Conservation (phyloP, 257 asterid genomes). For the Craterostigma plantagineum region DNA sequence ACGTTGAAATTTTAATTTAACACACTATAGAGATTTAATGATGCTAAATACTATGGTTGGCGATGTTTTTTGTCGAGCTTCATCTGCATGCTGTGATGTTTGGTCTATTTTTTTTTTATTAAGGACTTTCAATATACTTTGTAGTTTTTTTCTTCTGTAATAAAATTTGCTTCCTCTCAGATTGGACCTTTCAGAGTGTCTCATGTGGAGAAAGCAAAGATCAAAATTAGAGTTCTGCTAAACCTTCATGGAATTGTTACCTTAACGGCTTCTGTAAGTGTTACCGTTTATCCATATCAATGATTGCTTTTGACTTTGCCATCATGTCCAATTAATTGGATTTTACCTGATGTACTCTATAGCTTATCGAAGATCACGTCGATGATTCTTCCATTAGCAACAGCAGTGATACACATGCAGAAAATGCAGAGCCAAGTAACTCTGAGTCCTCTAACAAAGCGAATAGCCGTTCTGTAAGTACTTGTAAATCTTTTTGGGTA, state of each 20-base stretch:
- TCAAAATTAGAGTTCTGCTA: slow-evolving; percentile 57
- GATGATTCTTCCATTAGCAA: slow-evolving; percentile 23
- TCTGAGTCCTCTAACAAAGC: slow-evolving; percentile 18
- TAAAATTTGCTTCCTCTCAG: slow-evolving; percentile 20
- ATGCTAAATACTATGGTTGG: background rate
- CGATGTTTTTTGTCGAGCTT: background rate
- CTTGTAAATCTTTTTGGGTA: no score
- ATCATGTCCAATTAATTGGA: no score
- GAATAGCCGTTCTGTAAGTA: slow-evolving; percentile 34
- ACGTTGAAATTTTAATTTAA: no score
- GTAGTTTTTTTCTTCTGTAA: slow-evolving; percentile 3
- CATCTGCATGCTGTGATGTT: slow-evolving; percentile 3
- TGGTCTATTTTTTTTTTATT: slow-evolving; percentile 3
- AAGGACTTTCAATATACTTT: background rate
- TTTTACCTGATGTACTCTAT: slow-evolving; percentile 13
- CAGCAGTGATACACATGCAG: slow-evolving; percentile 26
- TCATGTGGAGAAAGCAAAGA: slow-evolving; percentile 29
- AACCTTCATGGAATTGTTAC: slow-evolving; percentile 71
- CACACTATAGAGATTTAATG: no score
- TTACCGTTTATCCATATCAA: slow-evolving; percentile 8
- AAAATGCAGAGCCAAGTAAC: slow-evolving; percentile 27
- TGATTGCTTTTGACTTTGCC: background rate
- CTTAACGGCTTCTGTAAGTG: slow-evolving; percentile 67
- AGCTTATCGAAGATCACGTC: slow-evolving; percentile 48
- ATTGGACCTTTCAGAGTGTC: slow-evolving; percentile 67